Conservation (phyloP, 495 filamentous ascomycete genomes). For the Daldinia vernicosa region DNA sequence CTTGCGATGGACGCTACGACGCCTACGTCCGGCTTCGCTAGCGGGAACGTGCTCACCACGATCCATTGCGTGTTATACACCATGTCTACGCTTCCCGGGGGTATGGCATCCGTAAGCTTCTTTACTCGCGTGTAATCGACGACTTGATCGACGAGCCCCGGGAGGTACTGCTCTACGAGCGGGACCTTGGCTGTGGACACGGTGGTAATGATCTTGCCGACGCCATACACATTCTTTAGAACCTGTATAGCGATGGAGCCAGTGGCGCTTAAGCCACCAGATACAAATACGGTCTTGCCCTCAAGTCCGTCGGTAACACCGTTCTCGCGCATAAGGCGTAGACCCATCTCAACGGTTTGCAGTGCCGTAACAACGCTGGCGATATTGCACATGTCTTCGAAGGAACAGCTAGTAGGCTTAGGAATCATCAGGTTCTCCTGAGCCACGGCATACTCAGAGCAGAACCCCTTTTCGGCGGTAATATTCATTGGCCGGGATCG, state of each 20-base stretch:
- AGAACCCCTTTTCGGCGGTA: constrained; percentile 37
- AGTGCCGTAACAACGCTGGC: constrained; percentile 53
- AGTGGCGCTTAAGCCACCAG: constrained; percentile 61
- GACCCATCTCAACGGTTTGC: constrained; percentile 54
- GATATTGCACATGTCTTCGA: constrained; percentile 49
- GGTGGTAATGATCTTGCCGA: constrained; percentile 60
- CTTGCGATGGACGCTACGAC: constrained; percentile 54
- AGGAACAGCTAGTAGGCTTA: constrained; percentile 52
- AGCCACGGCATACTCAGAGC: constrained; percentile 53
- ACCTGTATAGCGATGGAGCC: constrained; percentile 61
- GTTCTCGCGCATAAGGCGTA: constrained; percentile 50
- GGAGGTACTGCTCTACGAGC: constrained; percentile 54
- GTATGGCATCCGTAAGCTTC: constrained; percentile 53
- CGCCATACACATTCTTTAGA: constrained; percentile 63
- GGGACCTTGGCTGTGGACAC: constrained; percentile 62
- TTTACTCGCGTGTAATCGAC: constrained; percentile 56
- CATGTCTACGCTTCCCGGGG: constrained; percentile 59
- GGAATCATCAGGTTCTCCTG: constrained; percentile 38
- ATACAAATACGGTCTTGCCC: constrained; percentile 66
- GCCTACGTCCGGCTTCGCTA: constrained; percentile 52
- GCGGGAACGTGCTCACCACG: constrained; percentile 47
- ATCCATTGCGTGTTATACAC: constrained; percentile 61
- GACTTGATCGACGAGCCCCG: constrained; percentile 48
- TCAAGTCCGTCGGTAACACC: constrained; percentile 47
- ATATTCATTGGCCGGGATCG: constrained; percentile 43